Base-by-base conservation (phyloP, 139 green algal genomes). In the Nannochloris sp. region DNA sequence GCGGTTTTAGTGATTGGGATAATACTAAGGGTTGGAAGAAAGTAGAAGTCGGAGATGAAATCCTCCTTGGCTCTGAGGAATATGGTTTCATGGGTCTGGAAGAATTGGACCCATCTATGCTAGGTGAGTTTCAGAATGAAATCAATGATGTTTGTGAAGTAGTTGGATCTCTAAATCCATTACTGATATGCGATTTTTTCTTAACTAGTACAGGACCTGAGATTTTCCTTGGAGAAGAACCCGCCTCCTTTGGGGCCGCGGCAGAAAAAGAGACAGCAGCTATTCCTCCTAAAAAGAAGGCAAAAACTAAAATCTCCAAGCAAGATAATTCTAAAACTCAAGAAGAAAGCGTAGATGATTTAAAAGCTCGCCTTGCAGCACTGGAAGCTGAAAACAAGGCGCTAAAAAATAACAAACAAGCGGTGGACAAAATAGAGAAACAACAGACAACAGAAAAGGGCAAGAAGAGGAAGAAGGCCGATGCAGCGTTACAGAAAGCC, bases 61-160 rank as follows among this genome's bases (percentile, higher is more conserved):
- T 90, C 19, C 58, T 92, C 33, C 34, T 91, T 54, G 85, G 87
- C 3, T 67, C 75, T 10, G 81, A 85, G 27, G 86, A 94, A 63
- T 80, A 76, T 29, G 86, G 87, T n/a, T 94, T 94, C 65, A 77
- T 76, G 27, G 84, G 82, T 1, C 64, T 94, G 25, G 87, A 94
- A 66, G 76, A 87, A 24, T 45, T 93, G 25, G 70, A 89, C 3
- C 68, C 64, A n/a, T n/a, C n/a, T n/a, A n/a, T n/a, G n/a, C n/a
- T n/a, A n/a, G n/a, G n/a, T n/a, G n/a, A n/a, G n/a, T n/a, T n/a
- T n/a, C n/a, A n/a, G n/a, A n/a, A n/a, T n/a, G n/a, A n/a, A n/a
- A n/a, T n/a, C n/a, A n/a, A n/a, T n/a, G n/a, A n/a, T n/a, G n/a
- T n/a, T n/a, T n/a, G n/a, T n/a, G n/a, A n/a, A n/a, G n/a, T n/a